phyloP scores from a whole-genome alignment of 2,329 filamentous ascomycete genomes.

The Talaromyces atroroseus region DNA sequence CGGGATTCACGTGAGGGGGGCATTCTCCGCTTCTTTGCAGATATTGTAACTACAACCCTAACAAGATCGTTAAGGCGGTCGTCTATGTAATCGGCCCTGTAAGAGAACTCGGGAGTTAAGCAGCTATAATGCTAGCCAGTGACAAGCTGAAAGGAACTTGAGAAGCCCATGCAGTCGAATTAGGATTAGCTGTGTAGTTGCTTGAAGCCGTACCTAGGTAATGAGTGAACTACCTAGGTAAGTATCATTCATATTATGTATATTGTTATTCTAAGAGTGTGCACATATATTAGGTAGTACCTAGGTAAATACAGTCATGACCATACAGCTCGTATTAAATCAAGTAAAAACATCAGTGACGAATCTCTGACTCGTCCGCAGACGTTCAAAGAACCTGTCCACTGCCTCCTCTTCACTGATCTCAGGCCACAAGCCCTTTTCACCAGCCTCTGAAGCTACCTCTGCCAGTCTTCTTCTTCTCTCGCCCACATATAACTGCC shows the following conservation, averaged over 20 bases:
- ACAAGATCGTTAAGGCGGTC: neutral
- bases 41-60: neutral
- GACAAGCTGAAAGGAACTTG: too few relatives aligned
- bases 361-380: conserved; percentile 49
- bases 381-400: conserved; percentile 24
- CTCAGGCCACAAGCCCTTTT: conserved; percentile 29
- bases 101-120: too few relatives aligned
- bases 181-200: too few relatives aligned
- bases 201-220: too few relatives aligned
- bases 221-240: too few relatives aligned
- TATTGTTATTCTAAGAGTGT: too few relatives aligned
- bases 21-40: neutral
- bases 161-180: too few relatives aligned
- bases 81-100: too few relatives aligned
- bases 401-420: conserved; percentile 20
- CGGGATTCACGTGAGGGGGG: neutral
- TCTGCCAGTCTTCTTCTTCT: conserved; percentile 32
- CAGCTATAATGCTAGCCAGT: too few relatives aligned
- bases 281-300: neutral
- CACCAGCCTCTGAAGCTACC: conserved; percentile 14
- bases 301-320: neutral
- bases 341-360: conserved; percentile 55
- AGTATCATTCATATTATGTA: too few relatives aligned
- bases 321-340: conserved; percentile 7
- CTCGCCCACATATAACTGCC: conserved; percentile 28